phyloP scores from a whole-genome alignment of 768 basidiomycete genomes.

The Boletus reticulatus region DNA sequence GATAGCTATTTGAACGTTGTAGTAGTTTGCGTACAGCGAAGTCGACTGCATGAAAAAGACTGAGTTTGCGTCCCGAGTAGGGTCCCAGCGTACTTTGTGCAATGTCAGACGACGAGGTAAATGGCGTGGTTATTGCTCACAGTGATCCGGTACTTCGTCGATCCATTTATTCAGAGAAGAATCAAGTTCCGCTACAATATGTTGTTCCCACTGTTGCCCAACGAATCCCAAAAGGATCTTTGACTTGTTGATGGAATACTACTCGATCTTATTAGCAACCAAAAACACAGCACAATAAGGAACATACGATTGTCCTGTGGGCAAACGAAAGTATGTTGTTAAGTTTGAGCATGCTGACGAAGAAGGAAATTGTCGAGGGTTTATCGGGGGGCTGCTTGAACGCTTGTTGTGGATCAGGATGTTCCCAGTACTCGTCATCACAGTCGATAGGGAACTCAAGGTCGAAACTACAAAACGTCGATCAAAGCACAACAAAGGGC shows the following conservation, averaged over 20 bases:
- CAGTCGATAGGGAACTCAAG: slow-evolving; percentile 61
- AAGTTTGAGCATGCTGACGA: slow-evolving; percentile 53
- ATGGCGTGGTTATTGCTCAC: slow-evolving; percentile 16
- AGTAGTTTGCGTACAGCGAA: slow-evolving; percentile 50
- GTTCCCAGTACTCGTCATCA: slow-evolving; percentile 69
- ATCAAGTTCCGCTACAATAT: slow-evolving; percentile 70
- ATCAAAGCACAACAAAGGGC: neutral
- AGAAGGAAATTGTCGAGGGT: slow-evolving; percentile 52
- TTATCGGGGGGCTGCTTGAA: slow-evolving; percentile 65
- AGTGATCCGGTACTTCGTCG: slow-evolving; percentile 55
- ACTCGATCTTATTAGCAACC: neutral
- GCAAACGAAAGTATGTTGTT: slow-evolving; percentile 62
- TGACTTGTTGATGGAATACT: slow-evolving; percentile 75
- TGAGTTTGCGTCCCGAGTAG: slow-evolving; percentile 34
- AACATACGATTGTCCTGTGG: slow-evolving; percentile 56
- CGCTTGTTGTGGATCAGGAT: slow-evolving; percentile 41
- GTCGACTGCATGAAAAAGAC: slow-evolving; percentile 50
- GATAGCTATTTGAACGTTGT: slow-evolving; percentile 62
- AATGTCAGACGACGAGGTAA: slow-evolving; percentile 3
- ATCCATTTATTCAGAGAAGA: slow-evolving; percentile 79
- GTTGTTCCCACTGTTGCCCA: slow-evolving; percentile 58
- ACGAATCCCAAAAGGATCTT: slow-evolving; percentile 50
- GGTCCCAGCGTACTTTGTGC: slow-evolving; percentile 42
- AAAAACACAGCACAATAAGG: neutral
- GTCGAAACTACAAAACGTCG: slow-evolving; percentile 46